Evolutionary conservation across 306 rosid species (phyloP).

Genomic region (Neltuma alba): DNA sequence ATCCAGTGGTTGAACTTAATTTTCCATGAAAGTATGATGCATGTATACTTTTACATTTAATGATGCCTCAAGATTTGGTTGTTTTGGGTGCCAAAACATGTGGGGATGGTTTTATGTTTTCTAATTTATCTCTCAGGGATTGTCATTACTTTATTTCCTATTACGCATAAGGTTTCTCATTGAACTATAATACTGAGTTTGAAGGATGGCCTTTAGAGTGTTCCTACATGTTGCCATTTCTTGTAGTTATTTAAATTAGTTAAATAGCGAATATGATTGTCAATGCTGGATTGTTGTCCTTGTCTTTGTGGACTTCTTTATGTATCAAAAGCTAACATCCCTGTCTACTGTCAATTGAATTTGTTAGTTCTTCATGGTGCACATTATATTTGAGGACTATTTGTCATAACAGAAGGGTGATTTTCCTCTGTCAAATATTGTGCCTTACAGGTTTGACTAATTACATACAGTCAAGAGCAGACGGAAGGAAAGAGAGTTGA

Average conservation of each 20-base stretch:
- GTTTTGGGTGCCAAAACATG: neutral
- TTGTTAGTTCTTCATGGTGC: conserved; percentile 27
- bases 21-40: neutral
- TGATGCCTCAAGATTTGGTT: conserved; percentile 6
- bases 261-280: conserved; percentile 24
- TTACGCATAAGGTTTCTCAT: neutral
- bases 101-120: neutral
- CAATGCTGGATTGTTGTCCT: conserved; percentile 34
- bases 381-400: conserved; percentile 26
- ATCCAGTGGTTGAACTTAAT: neutral
- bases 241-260: neutral
- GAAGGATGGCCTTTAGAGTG: neutral
- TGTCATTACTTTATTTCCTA: neutral
- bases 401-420: conserved; percentile 17
- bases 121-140: neutral
- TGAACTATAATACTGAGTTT: neutral
- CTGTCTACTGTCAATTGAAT: conserved; percentile 37
- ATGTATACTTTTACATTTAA: neutral
- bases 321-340: conserved; percentile 26
- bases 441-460: conserved; percentile 6
- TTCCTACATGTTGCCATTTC: neutral
- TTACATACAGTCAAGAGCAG: conserved; percentile 24
- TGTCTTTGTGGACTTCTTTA: neutral
- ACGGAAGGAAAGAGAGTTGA: neutral
- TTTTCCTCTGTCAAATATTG: conserved; percentile 13